These are phyloP conservation scores for Talaromyces sp. DNA, from an alignment of 2,329 filamentous ascomycete genomes.

Conservation along the genomic window DNA sequence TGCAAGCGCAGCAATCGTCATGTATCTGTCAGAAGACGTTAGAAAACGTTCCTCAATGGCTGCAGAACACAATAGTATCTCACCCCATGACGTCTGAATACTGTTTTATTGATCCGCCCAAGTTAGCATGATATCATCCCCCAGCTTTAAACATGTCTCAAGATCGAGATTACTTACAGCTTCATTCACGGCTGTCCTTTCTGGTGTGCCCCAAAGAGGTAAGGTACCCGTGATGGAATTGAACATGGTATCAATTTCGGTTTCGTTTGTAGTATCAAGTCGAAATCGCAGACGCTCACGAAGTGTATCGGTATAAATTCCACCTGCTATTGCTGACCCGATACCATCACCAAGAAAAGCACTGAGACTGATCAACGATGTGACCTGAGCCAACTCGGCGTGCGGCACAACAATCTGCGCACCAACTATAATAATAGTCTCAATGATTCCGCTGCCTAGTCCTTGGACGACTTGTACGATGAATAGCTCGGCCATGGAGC, in stretches of 20 bases:
- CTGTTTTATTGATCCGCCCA: neutral
- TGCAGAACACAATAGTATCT: neutral
- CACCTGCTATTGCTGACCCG: constrained; percentile 44
- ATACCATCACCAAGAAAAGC: constrained; percentile 39
- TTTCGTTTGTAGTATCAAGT: constrained; percentile 34
- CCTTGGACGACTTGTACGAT: constrained; percentile 50
- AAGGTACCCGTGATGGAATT: constrained; percentile 46
- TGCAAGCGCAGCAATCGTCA: neutral
- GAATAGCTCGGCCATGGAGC: constrained; percentile 46
- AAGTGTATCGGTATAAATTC: constrained; percentile 50
- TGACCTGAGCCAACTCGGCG: constrained; percentile 47
- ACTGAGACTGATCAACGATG: constrained; percentile 44
- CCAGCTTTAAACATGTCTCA: neutral
- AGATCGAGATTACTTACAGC: constrained; percentile 26
- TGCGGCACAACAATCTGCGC: constrained; percentile 47
- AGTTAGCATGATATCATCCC: neutral
- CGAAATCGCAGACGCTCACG: constrained; percentile 33
- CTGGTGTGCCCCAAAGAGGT: constrained; percentile 40
- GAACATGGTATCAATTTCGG: constrained; percentile 38
- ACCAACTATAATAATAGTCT: constrained; percentile 41
- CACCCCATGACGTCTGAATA: neutral
- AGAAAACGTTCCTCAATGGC: neutral
- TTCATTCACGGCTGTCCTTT: constrained; percentile 42
- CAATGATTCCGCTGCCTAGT: constrained; percentile 46
- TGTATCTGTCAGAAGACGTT: neutral